These are phyloP conservation scores for Leishmania amazonensis DNA, from an alignment of 208 protist genomes.

Conservation along the genomic window DNA sequence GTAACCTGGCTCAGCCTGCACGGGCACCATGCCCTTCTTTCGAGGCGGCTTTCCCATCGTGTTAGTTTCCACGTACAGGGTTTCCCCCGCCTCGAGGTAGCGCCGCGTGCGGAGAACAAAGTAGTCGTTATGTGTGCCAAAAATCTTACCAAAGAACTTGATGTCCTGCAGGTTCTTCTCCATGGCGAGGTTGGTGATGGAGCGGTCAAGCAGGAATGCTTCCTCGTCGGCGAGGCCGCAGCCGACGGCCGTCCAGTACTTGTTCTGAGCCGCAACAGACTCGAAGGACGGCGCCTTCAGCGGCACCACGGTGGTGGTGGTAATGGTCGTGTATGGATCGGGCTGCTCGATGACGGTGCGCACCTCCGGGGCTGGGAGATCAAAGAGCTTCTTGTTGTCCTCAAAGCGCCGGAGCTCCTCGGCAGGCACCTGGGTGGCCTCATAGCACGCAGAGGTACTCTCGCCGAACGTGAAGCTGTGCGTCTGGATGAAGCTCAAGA, in stretches of 20 bases:
- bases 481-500: conserved; percentile 78
- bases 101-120: conserved; percentile 79
- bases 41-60: conserved; percentile 88
- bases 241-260: conserved; percentile 73
- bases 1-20: conserved; percentile 85
- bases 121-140: conserved; percentile 85
- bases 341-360: conserved; percentile 88
- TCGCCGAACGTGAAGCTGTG: conserved; percentile 82
- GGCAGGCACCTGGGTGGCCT: conserved; percentile 57
- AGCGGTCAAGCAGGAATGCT: conserved; percentile 88
- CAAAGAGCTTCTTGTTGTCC: conserved; percentile 81
- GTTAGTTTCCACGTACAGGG: conserved; percentile 85
- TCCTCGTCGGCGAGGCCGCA: conserved; percentile 84
- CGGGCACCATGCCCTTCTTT: conserved; percentile 78
- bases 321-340: conserved; percentile 91
- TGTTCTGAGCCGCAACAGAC: conserved; percentile 73
- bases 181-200: conserved; percentile 89
- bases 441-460: conserved; percentile 69
- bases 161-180: conserved; percentile 85
- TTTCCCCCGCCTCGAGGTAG: conserved; percentile 74
- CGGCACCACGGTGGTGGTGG: conserved; percentile 84
- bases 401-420: conserved; percentile 69
- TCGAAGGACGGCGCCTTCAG: conserved; percentile 76
- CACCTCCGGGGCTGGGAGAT: conserved; percentile 74
- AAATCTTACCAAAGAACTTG: conserved; percentile 92